Evolutionary conservation across 2,329 filamentous ascomycete genomes (phyloP).

Genomic region (Sporothrix brunneoviolacea): DNA sequence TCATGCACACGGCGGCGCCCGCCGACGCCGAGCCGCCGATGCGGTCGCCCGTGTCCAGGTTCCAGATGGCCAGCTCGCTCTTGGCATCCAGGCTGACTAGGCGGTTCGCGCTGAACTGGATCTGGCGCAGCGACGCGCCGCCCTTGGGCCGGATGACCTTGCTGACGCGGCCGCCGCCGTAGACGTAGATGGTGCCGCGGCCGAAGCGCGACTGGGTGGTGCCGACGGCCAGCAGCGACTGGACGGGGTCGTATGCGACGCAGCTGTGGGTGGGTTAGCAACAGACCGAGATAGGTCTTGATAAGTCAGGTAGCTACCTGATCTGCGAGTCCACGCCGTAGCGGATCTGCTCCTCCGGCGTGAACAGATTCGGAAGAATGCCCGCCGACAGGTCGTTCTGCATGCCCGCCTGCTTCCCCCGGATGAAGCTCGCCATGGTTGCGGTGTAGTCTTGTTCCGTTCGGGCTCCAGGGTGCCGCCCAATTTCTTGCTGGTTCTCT

Average conservation of each 20-base stretch:
- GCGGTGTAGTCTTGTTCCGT: too few relatives aligned
- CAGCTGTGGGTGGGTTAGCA: constrained; percentile 45
- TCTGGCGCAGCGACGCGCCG: constrained; percentile 64
- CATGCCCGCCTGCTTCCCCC: constrained; percentile 89
- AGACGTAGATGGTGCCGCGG: constrained; percentile 79
- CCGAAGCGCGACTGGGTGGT: constrained; percentile 84
- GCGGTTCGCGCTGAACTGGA: constrained; percentile 83
- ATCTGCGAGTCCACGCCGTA: constrained; percentile 77
- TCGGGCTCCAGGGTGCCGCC: too few relatives aligned
- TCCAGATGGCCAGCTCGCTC: constrained; percentile 80
- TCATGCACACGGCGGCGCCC: constrained; percentile 64
- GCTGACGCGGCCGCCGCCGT: constrained; percentile 74
- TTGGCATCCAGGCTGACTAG: constrained; percentile 78
- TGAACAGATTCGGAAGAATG: constrained; percentile 70
- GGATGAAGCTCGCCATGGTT: constrained; percentile 78
- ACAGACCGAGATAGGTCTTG: neutral
- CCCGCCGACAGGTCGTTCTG: constrained; percentile 83
- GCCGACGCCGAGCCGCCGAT: constrained; percentile 67
- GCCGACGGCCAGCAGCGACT: constrained; percentile 86
- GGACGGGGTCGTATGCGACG: constrained; percentile 85
- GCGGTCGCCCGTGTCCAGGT: constrained; percentile 62
- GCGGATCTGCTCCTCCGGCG: constrained; percentile 73
- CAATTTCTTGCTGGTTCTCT: too few relatives aligned
- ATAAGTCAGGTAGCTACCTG: constrained; percentile 37
- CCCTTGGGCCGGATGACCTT: constrained; percentile 66